These are phyloP conservation scores for Zymoseptoria pseudotritici DNA, from an alignment of 2,329 filamentous ascomycete species.

Conservation along the genomic window DNA sequence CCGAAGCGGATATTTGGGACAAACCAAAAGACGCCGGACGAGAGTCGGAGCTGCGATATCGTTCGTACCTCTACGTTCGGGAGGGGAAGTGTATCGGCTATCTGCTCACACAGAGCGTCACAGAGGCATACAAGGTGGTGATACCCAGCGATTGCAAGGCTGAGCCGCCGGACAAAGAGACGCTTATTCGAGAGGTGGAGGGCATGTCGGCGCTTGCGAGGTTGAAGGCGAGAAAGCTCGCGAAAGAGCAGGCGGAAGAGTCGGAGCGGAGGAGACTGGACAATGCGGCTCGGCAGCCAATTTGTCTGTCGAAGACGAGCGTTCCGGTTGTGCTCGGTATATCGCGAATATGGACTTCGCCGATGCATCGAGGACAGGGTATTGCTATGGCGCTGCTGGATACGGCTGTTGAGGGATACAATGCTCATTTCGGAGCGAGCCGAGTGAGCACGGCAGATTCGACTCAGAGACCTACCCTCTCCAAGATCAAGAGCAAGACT, in stretches of 20 bases:
- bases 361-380: slow-evolving; percentile 48
- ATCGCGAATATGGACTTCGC: slow-evolving; percentile 59
- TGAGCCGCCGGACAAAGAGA: slow-evolving; percentile 6
- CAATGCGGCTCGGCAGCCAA: slow-evolving; percentile 5
- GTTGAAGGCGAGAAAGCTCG: slow-evolving; percentile 19
- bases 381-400: slow-evolving; percentile 53
- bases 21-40: slow-evolving; percentile 31
- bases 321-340: slow-evolving; percentile 50
- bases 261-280: background rate
- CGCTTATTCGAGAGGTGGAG: slow-evolving; percentile 1
- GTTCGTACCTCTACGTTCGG: slow-evolving; percentile 55
- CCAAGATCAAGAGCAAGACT: slow-evolving; percentile 46
- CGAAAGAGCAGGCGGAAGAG: slow-evolving; percentile 9
- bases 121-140: slow-evolving; percentile 47
- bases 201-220: slow-evolving; percentile 13
- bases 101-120: slow-evolving; percentile 55
- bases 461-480: too few relatives aligned
- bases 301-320: slow-evolving; percentile 15
- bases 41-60: slow-evolving; percentile 43
- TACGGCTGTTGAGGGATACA: slow-evolving; percentile 18
- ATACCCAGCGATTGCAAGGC: slow-evolving; percentile 8
- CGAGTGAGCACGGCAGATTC: background rate
- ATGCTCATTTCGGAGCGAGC: slow-evolving; percentile 1
- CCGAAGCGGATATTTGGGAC: slow-evolving; percentile 52
- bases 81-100: slow-evolving; percentile 56